Evolutionary conservation across 768 basidiomycete species (phyloP), one percentile per base, ranked within the genome.

Genomic region (Auriscalpium orientale): DNA sequence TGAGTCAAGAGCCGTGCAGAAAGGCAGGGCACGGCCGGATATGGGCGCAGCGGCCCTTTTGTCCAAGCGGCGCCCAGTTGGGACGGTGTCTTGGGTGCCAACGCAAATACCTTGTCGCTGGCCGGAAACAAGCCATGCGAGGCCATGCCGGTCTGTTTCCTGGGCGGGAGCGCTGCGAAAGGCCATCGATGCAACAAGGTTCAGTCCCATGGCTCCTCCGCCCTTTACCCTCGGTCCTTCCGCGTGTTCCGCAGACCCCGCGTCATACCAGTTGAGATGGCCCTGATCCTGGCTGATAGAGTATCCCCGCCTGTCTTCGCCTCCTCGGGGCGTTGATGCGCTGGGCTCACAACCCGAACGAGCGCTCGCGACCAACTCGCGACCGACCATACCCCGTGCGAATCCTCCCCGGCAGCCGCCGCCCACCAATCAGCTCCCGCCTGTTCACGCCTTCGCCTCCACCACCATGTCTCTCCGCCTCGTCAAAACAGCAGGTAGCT

Each of bases 391-490:
- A 47, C 21, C 46, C n/a, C n/a, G 46, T 43, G 40, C 40, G 28
- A 28, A 28, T 28, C 4, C 40, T n/a, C 2, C 15, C 40, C 40
- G 40, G 13, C 4, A 4, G 3, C 18, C 8, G 40, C 40, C 40
- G 40, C 4, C 52, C 52, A 33, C 38, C 52, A 53, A 53, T 46
- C 44, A 53, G n/a, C 38, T 8, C 16, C 38, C 40, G 21, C 8
- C 20, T 33, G 44, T 45, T 53, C 15, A 28, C 43, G 16, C 36
- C 6, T 20, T 38, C 38, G 43, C 16, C n/a, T 33, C 33, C 49
- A 12, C 33, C 55, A n/a, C 37, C 58, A 62, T 60, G 59, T 55
- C 59, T 18, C 37, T 58, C 38, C n/a, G 38, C 34, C 15, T 53
- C 51, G 38, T 57, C 47, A 55, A 37, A 44, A 16, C 50, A 8